Base-by-base conservation (phyloP, 1,139 yeast genomes). In the Barnettozyma hawaiiensis region DNA sequence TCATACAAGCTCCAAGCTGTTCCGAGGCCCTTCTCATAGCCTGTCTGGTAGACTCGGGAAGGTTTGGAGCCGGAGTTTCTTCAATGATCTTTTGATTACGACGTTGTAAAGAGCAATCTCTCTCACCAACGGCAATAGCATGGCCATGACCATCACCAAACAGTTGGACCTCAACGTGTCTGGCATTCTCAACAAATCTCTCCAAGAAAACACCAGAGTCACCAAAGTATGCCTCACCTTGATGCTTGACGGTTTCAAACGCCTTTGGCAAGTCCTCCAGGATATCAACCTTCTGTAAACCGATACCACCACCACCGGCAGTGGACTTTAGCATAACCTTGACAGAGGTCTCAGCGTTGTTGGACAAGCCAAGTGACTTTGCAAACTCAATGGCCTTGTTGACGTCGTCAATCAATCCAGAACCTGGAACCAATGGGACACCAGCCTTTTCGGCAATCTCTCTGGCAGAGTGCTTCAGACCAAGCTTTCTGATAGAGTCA, bases 231-330 rank as follows among this genome's bases (percentile, higher is more conserved):
- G 95, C 78, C 60, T 80, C 74, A 49, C 97, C 97, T 66, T 89
- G 97, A 65, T 87, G 96, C 61, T 85, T 85, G 35, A 92, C 97
- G 6, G 95, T 82, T 55, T 78, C 84, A 64, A 87, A 90, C 14
- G 90, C 95, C 50, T 84, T 69, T 65, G 78, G 85, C 49, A 90
- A 79, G 47, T 90, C 96, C 14, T 65, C 78, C 53, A 78, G 86
- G 35, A 79, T 74, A 57, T 89, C 95, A 47, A 90, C 97, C 61
- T 89, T 84, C 62, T 89, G 97, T 55, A 92, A 71, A 51, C 98
- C 98, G 58, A 90, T 92, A 65, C 98, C 98, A 63, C 98, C 98
- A 57, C 98, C 98, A 62, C 98, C 98, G 28, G 97, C 97, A 48
- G 97, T 90, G 18, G 96, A 85, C 66, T 92, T 92, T 42, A 92